Evolutionary conservation across 2,329 filamentous ascomycete genomes (phyloP), one percentile per base, ranked within the genome.

Genomic region (Aspergillus aculeatinus): DNA sequence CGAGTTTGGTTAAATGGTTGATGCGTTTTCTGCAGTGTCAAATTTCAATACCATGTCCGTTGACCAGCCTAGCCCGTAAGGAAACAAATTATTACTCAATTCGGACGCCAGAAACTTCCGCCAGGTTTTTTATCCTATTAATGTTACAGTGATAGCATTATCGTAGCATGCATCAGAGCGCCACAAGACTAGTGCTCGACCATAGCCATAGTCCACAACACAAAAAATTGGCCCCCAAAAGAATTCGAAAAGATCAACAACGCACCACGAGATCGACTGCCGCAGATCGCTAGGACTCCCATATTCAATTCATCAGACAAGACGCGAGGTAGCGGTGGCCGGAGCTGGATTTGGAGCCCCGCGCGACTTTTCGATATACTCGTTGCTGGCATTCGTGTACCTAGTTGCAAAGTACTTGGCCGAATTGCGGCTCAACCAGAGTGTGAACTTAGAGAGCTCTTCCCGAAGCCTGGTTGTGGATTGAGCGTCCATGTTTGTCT

Each of bases 401-500:
- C 75, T 74, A 21, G 74, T 77, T 4, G 74, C 72, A 62, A 99
- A 96, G 77, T 95, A 96, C 25, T 85, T 85, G 59, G 86, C 82
- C 14, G 88, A 87, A 69, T 94, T 87, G 67, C 89, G 90, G 60
- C 88, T 85, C 58, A 99, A 82, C 92, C 93, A 99, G 57, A 86
- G 83, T 11, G 89, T 91, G 76, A 99, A 88, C 76, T 92, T 94
- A 67, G 86, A 84, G 16, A 99, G 83, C 74, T 99, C 95, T 70
- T 97, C 92, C 12, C 92, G 89, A 27, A 98, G 85, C 51, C 92
- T 89, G 63, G 89, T 90, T 48, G 96, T 91, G 2, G 92, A 93
- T 74, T 96, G 92, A 56, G 89, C 83, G 71, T 98, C 95, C 92
- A 99, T 96, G 78, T 98, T 98, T 55, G 95, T 99, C 75, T 99